A percentile compares a stretch with the other conserved stretches of the same genome.
phyloP scores from a whole-genome alignment of 345 rosid species.

The Hypericum perforatum region DNA sequence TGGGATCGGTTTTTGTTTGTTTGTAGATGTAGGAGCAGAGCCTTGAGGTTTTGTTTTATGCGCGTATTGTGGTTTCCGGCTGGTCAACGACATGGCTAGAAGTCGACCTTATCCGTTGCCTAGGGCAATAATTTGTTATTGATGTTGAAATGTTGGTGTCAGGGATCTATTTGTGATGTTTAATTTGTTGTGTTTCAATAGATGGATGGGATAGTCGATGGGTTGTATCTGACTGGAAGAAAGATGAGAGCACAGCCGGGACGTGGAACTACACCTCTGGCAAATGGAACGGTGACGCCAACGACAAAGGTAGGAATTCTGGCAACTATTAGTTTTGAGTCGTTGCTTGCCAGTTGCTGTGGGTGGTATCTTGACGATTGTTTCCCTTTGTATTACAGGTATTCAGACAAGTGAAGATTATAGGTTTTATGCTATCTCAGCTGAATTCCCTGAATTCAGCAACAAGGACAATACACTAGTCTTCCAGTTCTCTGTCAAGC shows the following conservation, averaged over 20 bases:
- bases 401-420: conserved; percentile 96
- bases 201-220: conserved; percentile 96
- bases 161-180: neutral
- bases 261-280: conserved; percentile 92
- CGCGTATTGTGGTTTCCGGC: neutral
- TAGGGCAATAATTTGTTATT: neutral
- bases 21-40: conserved; percentile 2
- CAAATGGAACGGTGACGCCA: conserved; percentile 79
- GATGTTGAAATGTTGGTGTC: too few species aligned
- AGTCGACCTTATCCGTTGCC: too few species aligned
- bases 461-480: conserved; percentile 86
- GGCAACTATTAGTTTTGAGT: neutral
- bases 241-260: conserved; percentile 75
- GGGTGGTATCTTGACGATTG: neutral
- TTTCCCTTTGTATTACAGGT: conserved; percentile 32
- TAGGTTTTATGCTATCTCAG: conserved; percentile 96
- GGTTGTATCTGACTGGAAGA: conserved; percentile 93
- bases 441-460: conserved; percentile 82
- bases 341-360: neutral
- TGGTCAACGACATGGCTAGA: too few species aligned
- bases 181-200: conserved; percentile 7
- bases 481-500: conserved; percentile 96
- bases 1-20: conserved; percentile 11
- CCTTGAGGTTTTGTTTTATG: neutral
- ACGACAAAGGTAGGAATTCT: conserved; percentile 62